A percentile compares a stretch with the other conserved stretches of the same genome.
phyloP scores from a whole-genome alignment of 768 basidiomycete genomes.

The Suillus variegatus region DNA sequence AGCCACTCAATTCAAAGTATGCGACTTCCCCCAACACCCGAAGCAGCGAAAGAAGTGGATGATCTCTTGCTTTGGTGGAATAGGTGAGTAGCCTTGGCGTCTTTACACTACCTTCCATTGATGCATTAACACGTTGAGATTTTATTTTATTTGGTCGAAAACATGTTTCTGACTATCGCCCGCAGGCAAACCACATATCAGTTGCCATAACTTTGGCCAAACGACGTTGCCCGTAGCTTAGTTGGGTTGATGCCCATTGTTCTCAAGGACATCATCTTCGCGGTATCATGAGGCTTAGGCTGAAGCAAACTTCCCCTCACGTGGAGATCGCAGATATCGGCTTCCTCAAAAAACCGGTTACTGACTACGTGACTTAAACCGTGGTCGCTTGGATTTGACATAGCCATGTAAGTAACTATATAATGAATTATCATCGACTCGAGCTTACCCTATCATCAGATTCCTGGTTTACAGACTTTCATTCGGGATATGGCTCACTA shows the following conservation, averaged over 20 bases:
- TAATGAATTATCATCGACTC: not conserved
- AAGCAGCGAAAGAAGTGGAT: too few species aligned
- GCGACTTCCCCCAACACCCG: too few species aligned
- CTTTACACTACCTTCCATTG: too few species aligned
- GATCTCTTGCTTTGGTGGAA: too few species aligned
- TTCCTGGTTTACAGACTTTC: constrained; percentile 90
- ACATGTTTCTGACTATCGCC: constrained; percentile 56
- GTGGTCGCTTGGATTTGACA: constrained; percentile 84
- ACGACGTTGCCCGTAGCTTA: not conserved
- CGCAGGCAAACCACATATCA: not conserved
- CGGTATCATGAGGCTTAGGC: too few species aligned
- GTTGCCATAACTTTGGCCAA: not conserved
- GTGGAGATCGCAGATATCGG: too few species aligned
- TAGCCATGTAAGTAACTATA: constrained; percentile 59
- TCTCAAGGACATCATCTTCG: too few species aligned
- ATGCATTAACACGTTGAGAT: not conserved
- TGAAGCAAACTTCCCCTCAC: constrained; percentile 50
- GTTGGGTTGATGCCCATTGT: not conserved
- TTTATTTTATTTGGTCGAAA: constrained; percentile 44
- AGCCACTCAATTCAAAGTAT: not conserved
- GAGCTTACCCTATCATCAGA: constrained; percentile 39
- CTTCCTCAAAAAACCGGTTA: constrained; percentile 78
- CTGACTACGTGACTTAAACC: too few species aligned
- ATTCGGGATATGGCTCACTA: constrained; percentile 91
- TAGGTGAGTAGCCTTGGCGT: too few species aligned